Conservation (phyloP, 805 yeast species). For the Kuraishia borneana region DNA sequence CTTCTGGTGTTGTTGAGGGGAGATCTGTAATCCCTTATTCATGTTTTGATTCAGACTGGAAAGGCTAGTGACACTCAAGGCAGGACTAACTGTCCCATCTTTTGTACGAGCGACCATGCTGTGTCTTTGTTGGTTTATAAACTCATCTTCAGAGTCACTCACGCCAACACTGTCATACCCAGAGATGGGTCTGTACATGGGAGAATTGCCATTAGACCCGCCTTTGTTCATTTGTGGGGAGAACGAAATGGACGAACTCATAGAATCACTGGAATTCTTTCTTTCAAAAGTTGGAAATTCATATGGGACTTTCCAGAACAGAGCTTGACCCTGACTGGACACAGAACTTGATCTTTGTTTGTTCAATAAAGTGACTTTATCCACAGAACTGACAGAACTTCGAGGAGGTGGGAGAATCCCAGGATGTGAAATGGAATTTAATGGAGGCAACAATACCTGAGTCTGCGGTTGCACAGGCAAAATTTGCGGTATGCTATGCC, state of each 20-base stretch:
- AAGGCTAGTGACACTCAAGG: constrained; percentile 13
- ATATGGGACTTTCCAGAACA: constrained; percentile 53
- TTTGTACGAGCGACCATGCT: constrained; percentile 3
- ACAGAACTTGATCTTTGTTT: not conserved
- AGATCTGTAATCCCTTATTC: constrained; percentile 11
- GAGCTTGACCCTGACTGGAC: constrained; percentile 3
- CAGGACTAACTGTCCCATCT: constrained; percentile 13
- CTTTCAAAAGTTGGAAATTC: constrained; percentile 35
- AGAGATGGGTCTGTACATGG: constrained; percentile 1
- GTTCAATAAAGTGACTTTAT: not conserved
- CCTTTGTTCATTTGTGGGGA: constrained; percentile 1
- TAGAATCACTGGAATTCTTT: constrained; percentile 37
- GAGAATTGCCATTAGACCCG: not conserved
- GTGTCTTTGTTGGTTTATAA: constrained; percentile 8
- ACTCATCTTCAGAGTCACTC: constrained; percentile 23
- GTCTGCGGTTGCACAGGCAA: not conserved
- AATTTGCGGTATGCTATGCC: constrained; percentile 1
- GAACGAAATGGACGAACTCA: constrained; percentile 31
- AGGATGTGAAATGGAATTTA: constrained; percentile 1
- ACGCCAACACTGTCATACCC: constrained; percentile 14
- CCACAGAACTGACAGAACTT: not conserved
- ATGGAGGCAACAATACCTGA: constrained; percentile 1
- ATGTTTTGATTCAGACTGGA: constrained; percentile 13
- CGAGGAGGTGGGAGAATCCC: not conserved
- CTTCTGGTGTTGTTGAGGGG: not conserved